These are phyloP conservation scores for Coemansia sp. DNA, from an alignment of 192 early-diverging fungal species.

Conservation along the genomic window DNA sequence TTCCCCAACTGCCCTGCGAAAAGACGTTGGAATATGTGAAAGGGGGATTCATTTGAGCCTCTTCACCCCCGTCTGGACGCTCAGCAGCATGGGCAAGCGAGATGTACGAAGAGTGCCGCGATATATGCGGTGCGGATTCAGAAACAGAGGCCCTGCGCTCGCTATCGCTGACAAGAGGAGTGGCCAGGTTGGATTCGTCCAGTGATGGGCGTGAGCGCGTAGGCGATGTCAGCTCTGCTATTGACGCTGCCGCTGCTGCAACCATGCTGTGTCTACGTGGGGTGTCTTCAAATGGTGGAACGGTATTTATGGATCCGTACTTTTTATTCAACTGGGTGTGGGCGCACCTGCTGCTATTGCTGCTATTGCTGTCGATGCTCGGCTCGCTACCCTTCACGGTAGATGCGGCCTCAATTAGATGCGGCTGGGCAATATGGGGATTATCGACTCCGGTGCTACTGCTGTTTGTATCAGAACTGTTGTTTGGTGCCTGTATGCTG, in stretches of 20 bases:
- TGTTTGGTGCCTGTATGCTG: not conserved
- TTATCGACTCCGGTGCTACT: not conserved
- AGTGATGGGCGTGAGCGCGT: conserved; percentile 10
- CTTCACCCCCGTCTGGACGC: conserved; percentile 5
- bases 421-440: not conserved
- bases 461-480: not conserved
- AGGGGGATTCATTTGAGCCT: conserved; percentile 20
- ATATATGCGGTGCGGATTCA: not conserved
- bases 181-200: conserved; percentile 5
- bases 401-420: not conserved
- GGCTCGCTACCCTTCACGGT: no score
- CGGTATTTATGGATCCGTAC: conserved; percentile 35
- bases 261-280: conserved; percentile 11
- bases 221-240: conserved; percentile 16
- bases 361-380: not conserved
- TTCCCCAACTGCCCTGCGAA: conserved; percentile 26
- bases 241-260: conserved; percentile 23
- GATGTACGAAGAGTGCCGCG: not conserved
- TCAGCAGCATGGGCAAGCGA: not conserved
- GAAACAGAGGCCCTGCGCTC: not conserved
- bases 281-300: conserved; percentile 28
- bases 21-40: conserved; percentile 55
- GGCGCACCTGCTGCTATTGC: not conserved
- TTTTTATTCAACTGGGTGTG: conserved; percentile 8
- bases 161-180: conserved; percentile 4